Evolutionary conservation across 257 asterid species (phyloP).

Genomic region (Verbascum thapsus): DNA sequence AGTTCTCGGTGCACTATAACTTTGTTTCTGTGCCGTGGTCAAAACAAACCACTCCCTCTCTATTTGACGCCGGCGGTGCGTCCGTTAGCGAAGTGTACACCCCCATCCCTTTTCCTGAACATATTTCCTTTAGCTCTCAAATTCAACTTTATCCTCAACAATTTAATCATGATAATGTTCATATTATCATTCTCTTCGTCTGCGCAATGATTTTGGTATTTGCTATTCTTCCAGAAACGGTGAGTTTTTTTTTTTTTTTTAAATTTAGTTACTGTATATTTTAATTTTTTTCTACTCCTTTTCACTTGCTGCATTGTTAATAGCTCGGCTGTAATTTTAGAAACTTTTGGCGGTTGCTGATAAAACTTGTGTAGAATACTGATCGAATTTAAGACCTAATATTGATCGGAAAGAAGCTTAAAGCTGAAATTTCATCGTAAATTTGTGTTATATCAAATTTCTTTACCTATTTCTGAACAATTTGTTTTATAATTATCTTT

Average conservation of each 20-base stretch:
- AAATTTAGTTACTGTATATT: neutral
- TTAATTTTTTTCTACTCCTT: constrained; percentile 2
- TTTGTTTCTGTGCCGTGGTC: constrained; percentile 33
- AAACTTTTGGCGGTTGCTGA: neutral
- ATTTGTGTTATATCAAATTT: constrained; percentile 1
- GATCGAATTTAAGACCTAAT: constrained; percentile 21
- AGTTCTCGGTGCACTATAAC: constrained; percentile 19
- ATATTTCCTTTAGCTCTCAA: constrained; percentile 5
- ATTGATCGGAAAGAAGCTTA: constrained; percentile 7
- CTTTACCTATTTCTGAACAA: neutral
- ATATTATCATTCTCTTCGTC: neutral
- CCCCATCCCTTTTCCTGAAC: constrained; percentile 25
- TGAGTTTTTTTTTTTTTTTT: constrained; percentile 22
- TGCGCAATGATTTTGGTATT: neutral
- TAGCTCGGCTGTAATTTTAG: neutral
- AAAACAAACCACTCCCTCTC: constrained; percentile 12
- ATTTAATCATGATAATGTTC: neutral
- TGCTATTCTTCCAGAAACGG: constrained; percentile 21
- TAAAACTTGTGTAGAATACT: constrained; percentile 17
- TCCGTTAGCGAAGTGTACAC: constrained; percentile 41
- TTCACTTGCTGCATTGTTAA: constrained; percentile 25
- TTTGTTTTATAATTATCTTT: too few species aligned
- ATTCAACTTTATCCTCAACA: neutral
- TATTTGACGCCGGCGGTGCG: constrained; percentile 46
- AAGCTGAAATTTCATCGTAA: neutral